Evolutionary conservation across 2,329 filamentous ascomycete genomes (phyloP), one percentile per base, ranked within the genome.

Genomic region (Parascedosporium putredinis): DNA sequence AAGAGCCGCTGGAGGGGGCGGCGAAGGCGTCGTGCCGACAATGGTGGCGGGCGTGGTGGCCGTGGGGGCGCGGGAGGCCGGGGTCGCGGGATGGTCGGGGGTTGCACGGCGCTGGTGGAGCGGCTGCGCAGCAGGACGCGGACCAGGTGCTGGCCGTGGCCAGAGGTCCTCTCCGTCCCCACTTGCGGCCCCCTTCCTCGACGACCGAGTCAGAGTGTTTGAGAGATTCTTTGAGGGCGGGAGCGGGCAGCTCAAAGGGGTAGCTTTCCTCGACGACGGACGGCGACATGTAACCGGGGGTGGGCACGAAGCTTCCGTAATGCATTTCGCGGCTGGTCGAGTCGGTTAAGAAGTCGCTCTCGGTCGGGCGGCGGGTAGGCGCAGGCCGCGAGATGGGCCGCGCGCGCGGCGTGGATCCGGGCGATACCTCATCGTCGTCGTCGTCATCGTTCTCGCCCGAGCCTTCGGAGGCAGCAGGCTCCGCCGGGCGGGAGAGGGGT

Each of bases 271-370:
- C 51, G 24, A 33, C 25, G n/a, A 24, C 51, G 24, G 27, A 23
- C 36, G 57, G 51, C 57, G 65, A 50, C 53, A 64, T 50, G 47
- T 59, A 47, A 18, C 54, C 52, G 1, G 73, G 69, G 1, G 73
- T 69, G 2, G 66, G 59, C 8, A 68, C 65, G 51, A 79, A 73
- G 61, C 76, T 79, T 36, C 76, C 76, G 60, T 79, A 79, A 4
- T 71, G 71, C 9, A 68, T 57, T 31, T 63, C 64, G 38, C 64
- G 65, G 2, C 65, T 64, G 0, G 65, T 16, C 25, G 27, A 63
- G 12, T 55, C 54, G 3, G 68, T 70, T 51, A 76, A 57, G 2
- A 67, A 62, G 45, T 72, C 67, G 16, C 61, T 63, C 54, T 76
- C 74, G 47, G 45, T 53, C 51, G 7, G 54, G 46, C 14, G 52